Evolutionary conservation across 805 yeast species (phyloP).

Genomic region (Hanseniaspora taiwanica): DNA sequence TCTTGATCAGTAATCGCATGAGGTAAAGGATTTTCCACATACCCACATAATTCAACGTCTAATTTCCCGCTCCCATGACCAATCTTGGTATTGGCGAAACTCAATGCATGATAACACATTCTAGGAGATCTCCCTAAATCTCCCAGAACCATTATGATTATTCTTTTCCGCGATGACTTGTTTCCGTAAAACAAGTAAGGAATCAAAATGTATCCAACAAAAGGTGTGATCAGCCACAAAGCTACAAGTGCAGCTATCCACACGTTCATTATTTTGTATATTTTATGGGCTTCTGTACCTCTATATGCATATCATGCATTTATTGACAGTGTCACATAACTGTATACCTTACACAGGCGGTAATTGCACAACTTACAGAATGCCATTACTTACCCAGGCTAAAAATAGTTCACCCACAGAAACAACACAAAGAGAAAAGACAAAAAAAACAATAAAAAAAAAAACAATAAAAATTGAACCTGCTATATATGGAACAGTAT

Average conservation of each 20-base stretch:
- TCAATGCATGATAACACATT: slow-evolving; percentile 66
- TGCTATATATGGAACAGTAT: neutral
- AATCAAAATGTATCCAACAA: slow-evolving; percentile 20
- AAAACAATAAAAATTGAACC: neutral
- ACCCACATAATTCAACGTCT: slow-evolving; percentile 77
- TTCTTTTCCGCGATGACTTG: slow-evolving; percentile 33
- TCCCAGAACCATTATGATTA: slow-evolving; percentile 75
- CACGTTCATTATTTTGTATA: neutral
- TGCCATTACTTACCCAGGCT: neutral
- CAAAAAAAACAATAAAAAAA: neutral
- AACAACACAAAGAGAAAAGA: neutral
- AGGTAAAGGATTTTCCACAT: slow-evolving; percentile 35
- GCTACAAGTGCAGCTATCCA: slow-evolving; percentile 21
- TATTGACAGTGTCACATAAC: too few species aligned
- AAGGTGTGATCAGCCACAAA: slow-evolving; percentile 31
- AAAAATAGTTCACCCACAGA: neutral
- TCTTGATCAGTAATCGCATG: neutral
- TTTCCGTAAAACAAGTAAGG: slow-evolving; percentile 26
- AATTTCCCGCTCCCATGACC: neutral
- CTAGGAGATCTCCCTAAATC: slow-evolving; percentile 93
- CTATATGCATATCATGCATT: neutral
- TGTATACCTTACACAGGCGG: too few species aligned
- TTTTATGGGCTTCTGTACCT: neutral
- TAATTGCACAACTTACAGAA: too few species aligned
- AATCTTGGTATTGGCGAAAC: neutral